Evolutionary conservation across 768 basidiomycete genomes (phyloP).

Genomic region (Holtermannia corniformis): DNA sequence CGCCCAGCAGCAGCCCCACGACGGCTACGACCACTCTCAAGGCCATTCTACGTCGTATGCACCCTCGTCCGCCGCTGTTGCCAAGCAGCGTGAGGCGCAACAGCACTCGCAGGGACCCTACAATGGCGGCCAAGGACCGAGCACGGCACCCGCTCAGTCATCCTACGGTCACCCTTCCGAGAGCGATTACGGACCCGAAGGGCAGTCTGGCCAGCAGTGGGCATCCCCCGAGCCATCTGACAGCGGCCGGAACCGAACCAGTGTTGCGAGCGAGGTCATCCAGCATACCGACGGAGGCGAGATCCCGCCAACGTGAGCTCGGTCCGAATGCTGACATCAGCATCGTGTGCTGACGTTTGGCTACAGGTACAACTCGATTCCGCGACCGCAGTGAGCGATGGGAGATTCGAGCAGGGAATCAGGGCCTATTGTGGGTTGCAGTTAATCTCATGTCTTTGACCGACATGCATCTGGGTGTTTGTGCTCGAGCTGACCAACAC

Average conservation of each 20-base stretch:
- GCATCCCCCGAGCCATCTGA: constrained; percentile 5
- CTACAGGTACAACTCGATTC: constrained; percentile 1
- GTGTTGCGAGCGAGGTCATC: constrained; percentile 9
- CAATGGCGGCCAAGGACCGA: too few relatives aligned
- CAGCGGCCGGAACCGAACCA: constrained; percentile 23
- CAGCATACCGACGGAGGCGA: constrained; percentile 9
- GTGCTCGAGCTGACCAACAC: too few relatives aligned
- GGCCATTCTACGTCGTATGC: constrained; percentile 4
- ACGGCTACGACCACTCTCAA: background rate
- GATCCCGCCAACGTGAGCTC: constrained; percentile 35
- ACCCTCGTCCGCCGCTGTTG: constrained; percentile 15
- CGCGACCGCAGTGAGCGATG: too few relatives aligned
- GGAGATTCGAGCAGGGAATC: too few relatives aligned
- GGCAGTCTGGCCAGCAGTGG: background rate
- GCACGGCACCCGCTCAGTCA: too few relatives aligned
- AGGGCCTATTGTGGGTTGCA: too few relatives aligned
- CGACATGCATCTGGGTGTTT: too few relatives aligned
- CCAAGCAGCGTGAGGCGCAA: constrained; percentile 21
- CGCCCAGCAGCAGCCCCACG: background rate
- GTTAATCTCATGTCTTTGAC: too few relatives aligned
- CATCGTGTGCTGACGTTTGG: background rate
- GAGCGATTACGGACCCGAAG: background rate
- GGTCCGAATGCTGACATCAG: background rate
- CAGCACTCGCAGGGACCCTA: too few relatives aligned
- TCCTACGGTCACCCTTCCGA: too few relatives aligned